phyloP scores from a whole-genome alignment of 1,284 basidiomycete genomes.

The Ustilago hordei region DNA sequence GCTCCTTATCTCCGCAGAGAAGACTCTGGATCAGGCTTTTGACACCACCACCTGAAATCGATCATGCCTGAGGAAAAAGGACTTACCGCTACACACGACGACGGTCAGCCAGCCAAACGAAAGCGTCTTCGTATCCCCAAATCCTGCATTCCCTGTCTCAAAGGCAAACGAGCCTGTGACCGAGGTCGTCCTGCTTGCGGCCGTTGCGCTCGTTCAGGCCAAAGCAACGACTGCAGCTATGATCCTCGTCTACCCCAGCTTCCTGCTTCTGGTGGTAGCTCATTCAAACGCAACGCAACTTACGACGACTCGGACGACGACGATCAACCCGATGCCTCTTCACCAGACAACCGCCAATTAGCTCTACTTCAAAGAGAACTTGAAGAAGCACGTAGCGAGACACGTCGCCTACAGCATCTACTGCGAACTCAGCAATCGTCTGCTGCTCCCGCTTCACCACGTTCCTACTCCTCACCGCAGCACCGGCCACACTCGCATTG shows the following conservation, averaged over 20 bases:
- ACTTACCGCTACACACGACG: conserved; percentile 31
- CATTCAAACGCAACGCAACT: not conserved
- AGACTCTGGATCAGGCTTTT: not conserved
- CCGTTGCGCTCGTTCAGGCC: conserved; percentile 33
- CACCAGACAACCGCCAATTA: conserved; percentile 9
- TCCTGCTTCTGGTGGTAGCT: conserved; percentile 5
- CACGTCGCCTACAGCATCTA: conserved; percentile 30
- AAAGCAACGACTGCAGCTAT: conserved; percentile 35
- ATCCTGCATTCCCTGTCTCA: conserved; percentile 46
- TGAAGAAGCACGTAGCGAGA: conserved; percentile 25
- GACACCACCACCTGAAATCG: not conserved
- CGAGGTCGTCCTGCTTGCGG: conserved; percentile 43
- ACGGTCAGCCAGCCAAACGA: conserved; percentile 42
- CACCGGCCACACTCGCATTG: not conserved
- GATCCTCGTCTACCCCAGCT: conserved; percentile 36
- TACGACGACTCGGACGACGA: conserved; percentile 30
- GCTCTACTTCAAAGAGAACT: conserved; percentile 20
- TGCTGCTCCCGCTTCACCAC: conserved; percentile 7
- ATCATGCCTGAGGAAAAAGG: conserved; percentile 17
- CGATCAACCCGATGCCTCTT: conserved; percentile 11
- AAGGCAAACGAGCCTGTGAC: conserved; percentile 51
- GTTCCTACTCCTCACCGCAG: not conserved
- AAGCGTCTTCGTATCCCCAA: conserved; percentile 53
- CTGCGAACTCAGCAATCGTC: conserved; percentile 10
- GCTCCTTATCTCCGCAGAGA: not conserved